Evolutionary conservation across 495 filamentous ascomycete genomes (phyloP).

Genomic region (Penicillium soppii): DNA sequence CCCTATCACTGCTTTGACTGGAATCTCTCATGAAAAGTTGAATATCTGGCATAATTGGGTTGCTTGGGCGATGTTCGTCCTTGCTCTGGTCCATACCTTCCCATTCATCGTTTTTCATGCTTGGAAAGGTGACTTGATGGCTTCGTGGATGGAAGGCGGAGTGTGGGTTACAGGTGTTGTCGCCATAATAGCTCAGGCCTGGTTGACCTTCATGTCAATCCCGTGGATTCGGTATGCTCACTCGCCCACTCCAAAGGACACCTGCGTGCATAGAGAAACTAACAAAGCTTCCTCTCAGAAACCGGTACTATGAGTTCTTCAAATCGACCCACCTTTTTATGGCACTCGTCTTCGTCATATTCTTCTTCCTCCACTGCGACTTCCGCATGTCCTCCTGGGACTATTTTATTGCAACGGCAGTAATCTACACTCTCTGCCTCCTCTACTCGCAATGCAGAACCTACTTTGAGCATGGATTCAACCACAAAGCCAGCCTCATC

Average conservation of each 20-base stretch:
- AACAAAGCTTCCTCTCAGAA: constrained; percentile 25
- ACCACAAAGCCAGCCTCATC: constrained; percentile 39
- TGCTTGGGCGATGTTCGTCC: constrained; percentile 51
- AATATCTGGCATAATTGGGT: constrained; percentile 56
- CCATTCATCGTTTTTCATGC: constrained; percentile 57
- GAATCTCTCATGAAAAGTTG: constrained; percentile 55
- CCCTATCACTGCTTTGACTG: constrained; percentile 51
- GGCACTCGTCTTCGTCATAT: constrained; percentile 52
- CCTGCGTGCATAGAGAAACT: too few relatives aligned
- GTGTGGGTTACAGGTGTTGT: constrained; percentile 58
- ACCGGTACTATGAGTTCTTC: constrained; percentile 60
- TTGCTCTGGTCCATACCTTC: constrained; percentile 56
- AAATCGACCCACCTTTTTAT: constrained; percentile 54
- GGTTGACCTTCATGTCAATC: constrained; percentile 52
- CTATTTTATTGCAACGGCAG: constrained; percentile 54
- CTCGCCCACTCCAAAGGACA: too few relatives aligned
- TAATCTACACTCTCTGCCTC: constrained; percentile 43
- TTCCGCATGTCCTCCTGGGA: constrained; percentile 54
- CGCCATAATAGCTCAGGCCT: constrained; percentile 54
- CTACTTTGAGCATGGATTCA: constrained; percentile 40
- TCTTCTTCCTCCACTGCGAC: constrained; percentile 61
- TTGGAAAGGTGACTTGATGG: constrained; percentile 47
- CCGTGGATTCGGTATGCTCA: constrained; percentile 45
- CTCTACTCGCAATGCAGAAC: constrained; percentile 43
- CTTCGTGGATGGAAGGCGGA: constrained; percentile 41